Base-by-base conservation (phyloP, 805 yeast genomes). In the Kregervanrija pseudodelftensis region DNA sequence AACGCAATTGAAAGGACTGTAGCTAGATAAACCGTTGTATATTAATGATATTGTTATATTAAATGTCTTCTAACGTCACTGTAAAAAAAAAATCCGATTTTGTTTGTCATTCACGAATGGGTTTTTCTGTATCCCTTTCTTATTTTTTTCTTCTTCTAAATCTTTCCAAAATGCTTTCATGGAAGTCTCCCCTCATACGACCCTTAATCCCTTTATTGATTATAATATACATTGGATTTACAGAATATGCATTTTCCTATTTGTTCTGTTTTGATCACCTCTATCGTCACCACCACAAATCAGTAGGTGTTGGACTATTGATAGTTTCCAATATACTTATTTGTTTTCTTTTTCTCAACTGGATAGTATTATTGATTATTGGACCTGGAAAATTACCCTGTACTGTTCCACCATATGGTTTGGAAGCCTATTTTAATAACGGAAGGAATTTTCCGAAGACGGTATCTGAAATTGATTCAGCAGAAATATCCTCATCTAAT, bases 151-250 rank as follows among this genome's bases (percentile, higher is more conserved):
- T 22, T 8, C 2, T 22, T 22, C 8, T 22, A 5, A 22, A 22
- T 2, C 8, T 22, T 22, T 5, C 28, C 7, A 22, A 22, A 22
- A 22, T 22, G 28, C 8, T 7, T 22, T 22, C 28, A 88, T 14
- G 98, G 98, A 4, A 95, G 85, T 53, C 96, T 77, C 55, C 97
- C 96, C 10, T 95, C 96, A 22, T 22, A 22, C 44, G 49, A 17
- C 31, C 36, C 3, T 9, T 49, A 7, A 16, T 48, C 1, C 61
- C 63, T 1, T 22, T 43, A 4, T 15, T 40, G 8, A 53, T 55
- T 8, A 10, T 51, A 2, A n/a, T 46, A 9, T 55, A 54, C 44
- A 33, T 63, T 30, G 59, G 58, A 1, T 63, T 56, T 39, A 40
- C 53, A 2, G 60, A 63, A 39, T 64, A 57, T 44, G 50, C 61